Base-by-base conservation (phyloP, 2,329 filamentous ascomycete genomes). In the Arachnopeziza araneosa region DNA sequence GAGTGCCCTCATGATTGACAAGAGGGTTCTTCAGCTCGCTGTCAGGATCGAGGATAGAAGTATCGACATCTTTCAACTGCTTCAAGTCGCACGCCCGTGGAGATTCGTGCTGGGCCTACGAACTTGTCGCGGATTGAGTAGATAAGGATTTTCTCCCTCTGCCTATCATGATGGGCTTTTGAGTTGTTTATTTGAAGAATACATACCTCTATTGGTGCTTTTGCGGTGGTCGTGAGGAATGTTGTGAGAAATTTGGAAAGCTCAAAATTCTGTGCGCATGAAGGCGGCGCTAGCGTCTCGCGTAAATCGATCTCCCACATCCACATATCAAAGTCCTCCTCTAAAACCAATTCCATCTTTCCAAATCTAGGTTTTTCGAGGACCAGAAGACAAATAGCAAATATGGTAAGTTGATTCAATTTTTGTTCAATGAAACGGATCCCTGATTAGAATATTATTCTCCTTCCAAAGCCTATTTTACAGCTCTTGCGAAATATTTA, bases 1-100 rank as follows among this genome's bases (percentile, higher is more conserved):
- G 85, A 88, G 85, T 88, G 84, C 85, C 85, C 84, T 83, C 80
- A 75, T 72, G 69, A 68, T 71, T 66, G 66, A 68, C 67, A 72
- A 77, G 79, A 85, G 84, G 85, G 85, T 87, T 88, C 85, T 86
- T 80, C 84, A 75, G 84, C 85, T 84, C 84, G 80, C 17, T 19
- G 36, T 44, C 83, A 79, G 24, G 79, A 80, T 78, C 81, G 79
- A 80, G 80, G 83, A 77, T 80, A 79, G 82, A 80, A 68, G 84
- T 87, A 84, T 87, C 84, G 67, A 63, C 63, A 68, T 71, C 69
- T 70, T 70, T 69, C 68, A 67, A 69, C 63, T 60, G 66, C 64
- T 58, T 50, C 56, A 64, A 56, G 63, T 49, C 55, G 63, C 55
- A 61, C 36, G 58, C 54, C 36, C 23, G 52, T 52, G 26, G 54